Evolutionary conservation across 139 green algal species (phyloP), one percentile per base, ranked within the genome.

Genomic region (Astrephomene gubernaculifera): DNA sequence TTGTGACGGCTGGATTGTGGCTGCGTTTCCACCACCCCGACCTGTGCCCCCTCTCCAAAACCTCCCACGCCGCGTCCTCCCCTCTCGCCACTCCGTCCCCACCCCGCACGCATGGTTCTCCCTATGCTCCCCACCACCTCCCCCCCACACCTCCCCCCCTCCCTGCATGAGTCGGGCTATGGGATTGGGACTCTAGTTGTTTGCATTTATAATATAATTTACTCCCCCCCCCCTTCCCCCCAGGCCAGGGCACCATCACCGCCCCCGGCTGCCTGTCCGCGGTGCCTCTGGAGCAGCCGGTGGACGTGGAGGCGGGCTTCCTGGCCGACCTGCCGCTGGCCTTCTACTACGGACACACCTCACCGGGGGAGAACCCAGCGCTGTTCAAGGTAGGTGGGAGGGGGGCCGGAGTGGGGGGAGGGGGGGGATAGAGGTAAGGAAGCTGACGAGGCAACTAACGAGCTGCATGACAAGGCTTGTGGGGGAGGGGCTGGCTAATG

Each of bases 211-310:
- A n/a, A n/a, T n/a, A n/a, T n/a, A n/a, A n/a, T 10, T 31, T 17
- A 6, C 31, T 10, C 71, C 29, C n/a, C 35, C 45, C 53, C 72
- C 44, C 71, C 38, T 36, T 39, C 41, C 27, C 19, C 38, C 24
- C 89, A 95, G 94, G 94, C 2, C 97, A 99, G 84, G 96, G 96
- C 73, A 90, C 74, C 68, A 90, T 99, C 21, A 96, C 94, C 0
- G 90, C 91, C 4, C 97, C 97, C 1, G 97, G 96, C 44, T 96
- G 92, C 71, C 81, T 99, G 4, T 89, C 93, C 3, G 97, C 97
- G 0, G 95, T 92, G 14, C 93, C 94, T 8, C 86, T 99, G 21
- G 94, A 98, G 76, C 79, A 61, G 10, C 96, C 96, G 0, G 85
- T 98, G 0, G 95, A 96, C 69, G 36, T 95, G 2, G 92, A 94